These are phyloP conservation scores for Mycocentrospora acerina DNA, from an alignment of 2,329 filamentous ascomycete genomes.

Conservation along the genomic window DNA sequence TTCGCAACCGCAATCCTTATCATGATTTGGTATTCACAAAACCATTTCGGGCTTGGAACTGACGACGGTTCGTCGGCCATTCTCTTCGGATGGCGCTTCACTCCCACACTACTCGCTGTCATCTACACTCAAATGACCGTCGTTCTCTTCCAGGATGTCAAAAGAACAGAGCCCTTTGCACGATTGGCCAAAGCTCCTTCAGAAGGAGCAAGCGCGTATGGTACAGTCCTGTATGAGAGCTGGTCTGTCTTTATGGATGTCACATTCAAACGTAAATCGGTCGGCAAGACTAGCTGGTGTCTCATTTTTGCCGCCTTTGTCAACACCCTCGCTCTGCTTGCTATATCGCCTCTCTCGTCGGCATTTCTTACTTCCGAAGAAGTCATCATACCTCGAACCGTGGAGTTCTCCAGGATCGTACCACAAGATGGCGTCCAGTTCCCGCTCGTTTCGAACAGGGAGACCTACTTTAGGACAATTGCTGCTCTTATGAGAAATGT, in stretches of 20 bases:
- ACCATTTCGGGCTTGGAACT: conserved; percentile 13
- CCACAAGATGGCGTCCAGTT: conserved; percentile 2
- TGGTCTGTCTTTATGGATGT: conserved; percentile 10
- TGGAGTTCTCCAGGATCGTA: conserved; percentile 7
- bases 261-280: conserved; percentile 5
- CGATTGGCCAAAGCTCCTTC: conserved; percentile 12
- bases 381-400: conserved; percentile 4
- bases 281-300: conserved; percentile 11
- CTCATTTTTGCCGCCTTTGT: conserved; percentile 7
- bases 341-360: conserved; percentile 17
- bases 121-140: conserved; percentile 20
- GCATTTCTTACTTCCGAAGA: conserved; percentile 17
- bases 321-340: conserved; percentile 10
- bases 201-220: conserved; percentile 10
- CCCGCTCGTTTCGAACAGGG: conserved; percentile 4
- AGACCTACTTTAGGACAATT: conserved; percentile 17
- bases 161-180: conserved; percentile 22
- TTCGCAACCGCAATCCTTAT: conserved; percentile 21
- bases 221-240: conserved; percentile 15
- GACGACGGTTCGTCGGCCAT: conserved; percentile 38
- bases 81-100: conserved; percentile 25
- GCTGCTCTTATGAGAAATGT: conserved; percentile 10
- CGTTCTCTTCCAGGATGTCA: conserved; percentile 22
- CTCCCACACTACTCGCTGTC: conserved; percentile 22
- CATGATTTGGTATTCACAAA: conserved; percentile 12